Evolutionary conservation across 2,329 filamentous ascomycete species (phyloP), one percentile per base, ranked within the genome.

Genomic region (Exophiala mesophila): DNA sequence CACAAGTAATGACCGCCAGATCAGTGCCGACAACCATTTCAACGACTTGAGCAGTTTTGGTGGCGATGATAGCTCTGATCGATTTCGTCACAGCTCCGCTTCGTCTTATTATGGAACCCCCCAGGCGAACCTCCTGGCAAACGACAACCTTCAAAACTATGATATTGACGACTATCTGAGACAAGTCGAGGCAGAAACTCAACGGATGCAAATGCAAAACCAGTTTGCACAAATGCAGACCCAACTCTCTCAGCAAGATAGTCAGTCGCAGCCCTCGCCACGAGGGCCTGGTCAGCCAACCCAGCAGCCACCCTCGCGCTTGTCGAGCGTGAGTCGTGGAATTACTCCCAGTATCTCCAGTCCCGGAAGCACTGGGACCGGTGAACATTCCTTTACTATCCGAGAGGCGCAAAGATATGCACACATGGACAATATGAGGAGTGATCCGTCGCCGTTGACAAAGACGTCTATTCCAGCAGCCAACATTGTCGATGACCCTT

Each of bases 141-240:
- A 61, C 20, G 63, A 61, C 45, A 61, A 66, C 36, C 45, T 68
- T 8, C 63, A 63, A 24, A 63, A 61, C 24, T 62, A 69, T 39
- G 63, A 63, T 44, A 67, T 70, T 32, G 66, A 69, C 41, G 65
- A 67, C 32, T 68, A 65, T 51, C 57, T 69, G 40, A 66, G 67
- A 49, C 39, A 45, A 18, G 53, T 50, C 10, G 47, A 54, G 24
- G 47, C 49, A 4, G 47, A 49, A 32, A 53, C 55, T 12, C 44
- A 49, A 40, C 47, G 49, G 29, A 45, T 53, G 41, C 39, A 50
- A 41, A 41, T 50, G 44, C 45, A 54, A 32, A 36, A 49, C 16
- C 39, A 52, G 35, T 32, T 49, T 41, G 43, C 47, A 4, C 44
- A 47, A 32, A 39, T 48, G 44, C 47, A 53, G 15, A 47, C 47